phyloP scores from a whole-genome alignment of 2,329 filamentous ascomycete genomes.

The Bipolaris oryzae region DNA sequence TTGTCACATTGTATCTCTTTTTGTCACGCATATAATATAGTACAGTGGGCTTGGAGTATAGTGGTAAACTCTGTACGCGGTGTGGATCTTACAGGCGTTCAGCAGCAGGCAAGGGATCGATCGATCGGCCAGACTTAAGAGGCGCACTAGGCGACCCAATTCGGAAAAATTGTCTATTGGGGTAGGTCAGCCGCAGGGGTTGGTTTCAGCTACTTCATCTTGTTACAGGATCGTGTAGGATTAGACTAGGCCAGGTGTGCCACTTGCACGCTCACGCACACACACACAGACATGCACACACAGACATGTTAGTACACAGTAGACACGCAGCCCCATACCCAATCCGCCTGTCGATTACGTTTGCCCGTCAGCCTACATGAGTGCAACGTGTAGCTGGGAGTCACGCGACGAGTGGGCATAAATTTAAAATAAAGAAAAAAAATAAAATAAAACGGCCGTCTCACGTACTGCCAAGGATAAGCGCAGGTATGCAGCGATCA shows the following conservation, averaged over 20 bases:
- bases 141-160: constrained; percentile 11
- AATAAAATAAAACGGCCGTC: constrained; percentile 1
- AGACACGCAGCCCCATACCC: not conserved
- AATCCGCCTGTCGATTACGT: not conserved
- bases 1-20: not conserved
- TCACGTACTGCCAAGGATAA: constrained; percentile 5
- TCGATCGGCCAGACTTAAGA: constrained; percentile 11
- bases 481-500: constrained; percentile 6
- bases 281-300: no score
- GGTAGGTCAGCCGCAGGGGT: constrained; percentile 20
- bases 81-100: constrained; percentile 18
- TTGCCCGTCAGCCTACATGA: not conserved
- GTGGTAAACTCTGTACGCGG: constrained; percentile 15
- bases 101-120: constrained; percentile 9
- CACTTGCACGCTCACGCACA: not conserved
- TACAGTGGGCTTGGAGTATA: not conserved
- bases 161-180: constrained; percentile 14
- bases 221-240: constrained; percentile 24
- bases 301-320: no score
- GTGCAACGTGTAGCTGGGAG: not conserved
- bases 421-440: not conserved
- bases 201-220: constrained; percentile 23
- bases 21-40: constrained; percentile 6
- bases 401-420: not conserved
- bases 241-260: constrained; percentile 20